Conservation (phyloP, 305 asterid genomes). For the Fraxinus paxiana region DNA sequence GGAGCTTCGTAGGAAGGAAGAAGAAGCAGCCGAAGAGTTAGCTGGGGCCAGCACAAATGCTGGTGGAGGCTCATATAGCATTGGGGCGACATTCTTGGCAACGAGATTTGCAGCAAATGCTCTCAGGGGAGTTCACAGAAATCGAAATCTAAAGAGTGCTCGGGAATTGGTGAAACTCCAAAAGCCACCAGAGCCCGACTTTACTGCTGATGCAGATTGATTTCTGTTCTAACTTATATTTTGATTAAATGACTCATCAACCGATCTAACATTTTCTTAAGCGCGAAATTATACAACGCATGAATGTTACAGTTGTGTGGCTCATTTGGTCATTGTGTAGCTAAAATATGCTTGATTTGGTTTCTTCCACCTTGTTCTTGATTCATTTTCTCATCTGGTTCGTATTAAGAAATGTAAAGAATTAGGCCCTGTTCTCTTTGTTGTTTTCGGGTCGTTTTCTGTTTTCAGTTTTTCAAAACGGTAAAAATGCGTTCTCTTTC, state of each 20-base stretch:
- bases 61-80: constrained; percentile 65
- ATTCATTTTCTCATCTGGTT: neutral
- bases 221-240: constrained; percentile 15
- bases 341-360: neutral
- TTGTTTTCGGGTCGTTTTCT: too few relatives aligned
- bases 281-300: constrained; percentile 21
- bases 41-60: constrained; percentile 41
- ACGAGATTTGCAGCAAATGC: constrained; percentile 93
- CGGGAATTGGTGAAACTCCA: constrained; percentile 83
- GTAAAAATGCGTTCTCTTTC: too few relatives aligned
- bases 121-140: constrained; percentile 85
- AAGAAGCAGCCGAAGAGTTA: constrained; percentile 54
- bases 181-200: constrained; percentile 98
- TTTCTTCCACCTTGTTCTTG: neutral
- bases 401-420: too few relatives aligned
- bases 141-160: constrained; percentile 80
- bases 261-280: constrained; percentile 16
- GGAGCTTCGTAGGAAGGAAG: constrained; percentile 77
- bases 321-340: neutral
- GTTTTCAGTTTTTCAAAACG: too few relatives aligned
- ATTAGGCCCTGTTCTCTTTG: too few relatives aligned
- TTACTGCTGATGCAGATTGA: constrained; percentile 83
- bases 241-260: constrained; percentile 11
- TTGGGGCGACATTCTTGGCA: constrained; percentile 86
- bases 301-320: constrained; percentile 20